Evolutionary conservation across 768 basidiomycete species (phyloP), one percentile per base, ranked within the genome.

Genomic region (Agrocybe pediades): DNA sequence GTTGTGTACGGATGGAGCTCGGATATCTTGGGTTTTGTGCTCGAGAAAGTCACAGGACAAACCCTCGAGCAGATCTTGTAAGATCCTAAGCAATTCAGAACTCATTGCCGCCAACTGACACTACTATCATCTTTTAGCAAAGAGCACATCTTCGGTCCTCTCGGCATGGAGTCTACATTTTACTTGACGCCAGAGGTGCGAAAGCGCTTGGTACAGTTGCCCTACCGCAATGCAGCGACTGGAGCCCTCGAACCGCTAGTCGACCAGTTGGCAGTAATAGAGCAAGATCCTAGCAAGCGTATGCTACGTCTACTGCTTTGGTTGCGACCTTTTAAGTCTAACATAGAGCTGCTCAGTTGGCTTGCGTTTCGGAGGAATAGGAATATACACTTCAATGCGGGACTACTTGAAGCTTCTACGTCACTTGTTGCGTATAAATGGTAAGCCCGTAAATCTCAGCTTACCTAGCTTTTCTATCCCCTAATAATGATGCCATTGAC

Each of bases 1-100:
- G 70, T 68, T 39, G 55, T 55, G 3, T 72, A 72, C 53, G 70
- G 71, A 6, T 66, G 46, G 53, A 68, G 65, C 33, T 60, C 63
- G 29, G 70, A 71, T 54, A 60, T 61, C 9, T 56, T 68, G 11
- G 70, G 70, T 15, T 68, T 70, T 24, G 54, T 70, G 19, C 56
- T 72, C 17, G 68, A 71, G 51, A 65, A 65, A 45, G 42, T 66
- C 2, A 55, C 63, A 25, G 69, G 69, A 9, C 46, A 64, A 42
- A 62, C 64, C 1, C 47, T 72, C 40, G 66, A 65, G 16, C 52
- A 58, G 26, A 70, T 69, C 46, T 63, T 67, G 71, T 69, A 48
- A 6, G 68, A 57, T 9, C 30, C 6, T 59, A 15, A 30, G 21
- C 30, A 6, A 36, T 20, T 26, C n/a, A n/a, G 33, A 20, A 16